Evolutionary conservation across 148 eudicot species (phyloP).

Genomic region (Dysphania ambrosioides): DNA sequence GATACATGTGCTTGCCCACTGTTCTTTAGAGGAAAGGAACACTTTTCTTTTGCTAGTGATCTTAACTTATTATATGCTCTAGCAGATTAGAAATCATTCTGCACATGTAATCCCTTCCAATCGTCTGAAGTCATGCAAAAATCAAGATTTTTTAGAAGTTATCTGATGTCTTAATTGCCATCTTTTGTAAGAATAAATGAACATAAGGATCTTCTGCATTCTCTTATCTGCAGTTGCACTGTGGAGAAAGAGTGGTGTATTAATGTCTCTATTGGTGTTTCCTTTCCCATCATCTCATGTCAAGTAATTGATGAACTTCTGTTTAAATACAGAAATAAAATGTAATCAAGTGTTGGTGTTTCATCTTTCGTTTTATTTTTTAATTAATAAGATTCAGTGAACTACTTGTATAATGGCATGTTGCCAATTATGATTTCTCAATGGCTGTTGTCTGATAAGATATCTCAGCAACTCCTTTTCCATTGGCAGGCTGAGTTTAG

Average conservation of each 20-base stretch:
- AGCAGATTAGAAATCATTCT: too few species aligned
- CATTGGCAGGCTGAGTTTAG: conserved; percentile 57
- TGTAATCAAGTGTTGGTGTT: background rate
- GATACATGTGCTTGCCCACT: background rate
- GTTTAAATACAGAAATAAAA: too few species aligned
- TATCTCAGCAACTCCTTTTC: conserved; percentile 1
- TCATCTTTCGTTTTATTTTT: background rate
- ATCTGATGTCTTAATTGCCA: background rate
- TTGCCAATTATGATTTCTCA: background rate
- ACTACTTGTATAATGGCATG: background rate
- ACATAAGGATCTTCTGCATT: background rate
- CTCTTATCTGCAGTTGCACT: background rate
- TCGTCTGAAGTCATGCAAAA: background rate
- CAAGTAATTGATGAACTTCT: conserved; percentile 2
- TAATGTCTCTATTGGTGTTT: background rate
- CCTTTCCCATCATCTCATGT: background rate
- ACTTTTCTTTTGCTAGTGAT: background rate
- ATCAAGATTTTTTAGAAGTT: background rate
- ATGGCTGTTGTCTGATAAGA: background rate
- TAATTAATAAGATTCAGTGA: background rate
- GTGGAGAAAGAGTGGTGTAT: background rate
- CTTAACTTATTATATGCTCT: background rate
- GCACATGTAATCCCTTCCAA: background rate
- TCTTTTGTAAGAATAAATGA: too few species aligned
- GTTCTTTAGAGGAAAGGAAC: background rate